Base-by-base conservation (phyloP, 495 filamentous ascomycete species). In the Pseudevernia furfuracea region DNA sequence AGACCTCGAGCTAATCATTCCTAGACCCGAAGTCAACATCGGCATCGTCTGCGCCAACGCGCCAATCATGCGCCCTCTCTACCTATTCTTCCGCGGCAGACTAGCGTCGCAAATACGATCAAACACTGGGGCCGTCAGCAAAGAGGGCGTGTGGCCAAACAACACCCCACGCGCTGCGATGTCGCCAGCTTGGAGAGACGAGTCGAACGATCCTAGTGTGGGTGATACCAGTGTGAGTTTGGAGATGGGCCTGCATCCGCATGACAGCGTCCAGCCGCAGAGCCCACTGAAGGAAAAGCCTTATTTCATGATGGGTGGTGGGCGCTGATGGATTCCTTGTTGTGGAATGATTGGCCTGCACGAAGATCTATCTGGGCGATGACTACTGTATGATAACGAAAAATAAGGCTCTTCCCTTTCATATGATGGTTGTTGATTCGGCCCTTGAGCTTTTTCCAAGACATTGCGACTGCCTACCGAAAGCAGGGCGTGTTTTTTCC, bases 11-110 rank as follows among this genome's bases (percentile, higher is more conserved):
- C 57, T 60, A 38, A 56, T 41, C 0, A 21, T 30, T n/a, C 37
- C 39, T 46, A 65, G 57, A 32, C 65, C 61, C 10, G 69, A 71
- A 63, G 69, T 71, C 58, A 69, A 71, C 56, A 67, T 71, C 55
- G 69, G 69, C 34, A 69, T 69, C 21, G 63, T 68, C 37, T 65
- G 65, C 61, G 69, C 69, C 52, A 68, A 67, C 64, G 67, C 67
- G 1, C 69, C 67, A 1, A 41, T 67, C 44, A 12, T 71, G 2
- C 69, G 69, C 25, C 69, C 69, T 9, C 19, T 69, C 12, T 69
- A 69, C 36, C 49, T 69, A 41, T 69, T 58, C 57, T 59, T 64
- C 48, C 56, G 48, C 7, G 67, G 67, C 36, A 32, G 65, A 19
- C 32, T 69, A 12, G 60, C 60, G 12, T 53, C 64, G 25, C 56